These are phyloP conservation scores for Phytopythium delawarense DNA, from an alignment of 352 stramenopile species.

Conservation along the genomic window DNA sequence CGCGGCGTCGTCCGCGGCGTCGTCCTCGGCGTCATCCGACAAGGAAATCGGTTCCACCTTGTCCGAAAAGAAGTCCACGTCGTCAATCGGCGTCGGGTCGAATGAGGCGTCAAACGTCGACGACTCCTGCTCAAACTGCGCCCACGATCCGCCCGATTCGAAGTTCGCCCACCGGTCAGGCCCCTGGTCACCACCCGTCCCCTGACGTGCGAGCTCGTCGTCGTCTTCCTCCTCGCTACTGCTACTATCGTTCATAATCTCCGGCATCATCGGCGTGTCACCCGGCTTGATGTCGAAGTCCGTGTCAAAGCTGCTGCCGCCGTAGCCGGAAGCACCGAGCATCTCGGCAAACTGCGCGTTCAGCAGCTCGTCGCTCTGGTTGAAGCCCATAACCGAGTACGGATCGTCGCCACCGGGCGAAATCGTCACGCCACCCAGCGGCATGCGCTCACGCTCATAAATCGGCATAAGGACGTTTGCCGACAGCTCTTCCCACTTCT, in stretches of 20 bases:
- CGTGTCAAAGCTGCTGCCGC: conserved; percentile 56
- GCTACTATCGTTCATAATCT: conserved; percentile 87
- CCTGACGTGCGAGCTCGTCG: conserved; percentile 44
- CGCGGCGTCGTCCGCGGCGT: neutral
- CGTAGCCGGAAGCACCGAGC: conserved; percentile 66
- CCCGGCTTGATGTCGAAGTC: conserved; percentile 70
- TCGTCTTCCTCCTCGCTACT: conserved; percentile 85
- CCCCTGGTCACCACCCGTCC: conserved; percentile 2
- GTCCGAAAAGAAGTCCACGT: conserved; percentile 28
- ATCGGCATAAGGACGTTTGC: conserved; percentile 61
- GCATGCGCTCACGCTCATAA: conserved; percentile 75
- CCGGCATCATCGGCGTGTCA: conserved; percentile 73
- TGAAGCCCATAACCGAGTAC: conserved; percentile 76
- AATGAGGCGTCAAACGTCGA: conserved; percentile 49
- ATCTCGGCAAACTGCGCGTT: conserved; percentile 86
- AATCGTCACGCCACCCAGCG: conserved; percentile 63
- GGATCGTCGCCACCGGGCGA: conserved; percentile 53
- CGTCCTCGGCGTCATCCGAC: neutral
- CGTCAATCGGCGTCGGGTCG: conserved; percentile 49
- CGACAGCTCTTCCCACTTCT: conserved; percentile 77
- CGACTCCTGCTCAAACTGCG: conserved; percentile 58
- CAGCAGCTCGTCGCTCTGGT: conserved; percentile 63
- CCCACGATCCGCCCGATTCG: conserved; percentile 56
- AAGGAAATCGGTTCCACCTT: conserved; percentile 15
- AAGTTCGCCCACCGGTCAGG: conserved; percentile 62